phyloP scores from a whole-genome alignment of 2,329 filamentous ascomycete species.

The Microsporum audouinii region DNA sequence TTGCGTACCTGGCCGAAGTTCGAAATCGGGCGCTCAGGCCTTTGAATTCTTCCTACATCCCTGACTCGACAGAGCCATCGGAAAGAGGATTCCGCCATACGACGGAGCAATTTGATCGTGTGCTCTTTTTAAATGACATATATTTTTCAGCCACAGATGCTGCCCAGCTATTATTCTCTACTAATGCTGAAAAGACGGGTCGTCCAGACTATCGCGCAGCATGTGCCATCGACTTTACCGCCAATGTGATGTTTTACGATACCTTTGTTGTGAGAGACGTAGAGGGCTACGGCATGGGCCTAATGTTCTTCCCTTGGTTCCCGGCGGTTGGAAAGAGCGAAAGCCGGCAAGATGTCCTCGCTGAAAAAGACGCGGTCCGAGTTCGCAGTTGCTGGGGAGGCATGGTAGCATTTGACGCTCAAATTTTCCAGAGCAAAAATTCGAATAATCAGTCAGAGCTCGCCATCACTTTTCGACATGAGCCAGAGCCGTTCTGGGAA shows the following conservation, averaged over 20 bases:
- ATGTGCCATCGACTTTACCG: conserved; percentile 11
- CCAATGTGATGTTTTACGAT: conserved; percentile 11
- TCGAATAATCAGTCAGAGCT: not conserved
- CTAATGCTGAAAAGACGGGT: conserved; percentile 5
- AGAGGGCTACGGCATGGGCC: conserved; percentile 9
- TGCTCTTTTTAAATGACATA: conserved; percentile 10
- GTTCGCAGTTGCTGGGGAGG: conserved; percentile 12
- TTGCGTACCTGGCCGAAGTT: conserved; percentile 11
- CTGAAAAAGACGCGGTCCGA: conserved; percentile 8
- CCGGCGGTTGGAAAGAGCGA: not conserved
- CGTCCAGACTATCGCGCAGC: conserved; percentile 9
- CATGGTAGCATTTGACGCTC: conserved; percentile 10
- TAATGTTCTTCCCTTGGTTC: conserved; percentile 12
- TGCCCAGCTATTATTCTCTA: conserved; percentile 9
- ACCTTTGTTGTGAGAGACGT: conserved; percentile 10
- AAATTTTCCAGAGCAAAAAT: not conserved
- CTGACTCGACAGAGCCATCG: not conserved
- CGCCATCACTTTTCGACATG: conserved; percentile 5
- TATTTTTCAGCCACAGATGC: conserved; percentile 9
- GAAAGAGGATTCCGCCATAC: conserved; percentile 5
- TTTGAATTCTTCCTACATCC: conserved; percentile 4
- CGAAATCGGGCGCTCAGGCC: conserved; percentile 12
- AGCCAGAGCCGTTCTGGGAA: conserved; percentile 10
- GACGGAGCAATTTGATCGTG: conserved; percentile 7
- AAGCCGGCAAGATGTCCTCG: conserved; percentile 8